phyloP scores from a whole-genome alignment of 495 filamentous ascomycete species.

The Penicillium desertorum region DNA sequence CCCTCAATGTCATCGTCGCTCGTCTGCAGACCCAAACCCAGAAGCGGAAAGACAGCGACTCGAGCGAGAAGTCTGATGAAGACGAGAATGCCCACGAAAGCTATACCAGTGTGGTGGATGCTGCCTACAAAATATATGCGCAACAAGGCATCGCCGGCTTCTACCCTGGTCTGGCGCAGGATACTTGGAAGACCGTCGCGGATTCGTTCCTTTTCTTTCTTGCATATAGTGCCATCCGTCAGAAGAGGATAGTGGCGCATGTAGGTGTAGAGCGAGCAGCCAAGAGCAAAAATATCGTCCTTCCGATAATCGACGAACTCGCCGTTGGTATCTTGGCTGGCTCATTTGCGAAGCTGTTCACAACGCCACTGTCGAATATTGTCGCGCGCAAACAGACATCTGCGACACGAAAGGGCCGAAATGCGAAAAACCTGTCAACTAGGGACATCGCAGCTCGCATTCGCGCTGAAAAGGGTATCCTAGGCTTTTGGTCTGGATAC shows the following conservation, averaged over 20 bases:
- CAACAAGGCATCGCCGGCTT: slow-evolving; percentile 68
- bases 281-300: slow-evolving; percentile 43
- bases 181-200: slow-evolving; percentile 68
- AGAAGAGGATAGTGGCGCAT: slow-evolving; percentile 53
- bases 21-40: slow-evolving; percentile 87
- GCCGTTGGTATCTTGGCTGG: slow-evolving; percentile 75
- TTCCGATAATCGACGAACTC: slow-evolving; percentile 72
- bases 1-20: slow-evolving; percentile 81
- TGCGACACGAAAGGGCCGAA: slow-evolving; percentile 39
- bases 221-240: slow-evolving; percentile 71
- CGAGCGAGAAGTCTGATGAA: slow-evolving; percentile 29
- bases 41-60: slow-evolving; percentile 46
- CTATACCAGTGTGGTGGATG: slow-evolving; percentile 65
- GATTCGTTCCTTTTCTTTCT: slow-evolving; percentile 85
- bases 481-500: slow-evolving; percentile 90
- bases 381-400: slow-evolving; percentile 79
- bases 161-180: slow-evolving; percentile 71
- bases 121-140: slow-evolving; percentile 67
- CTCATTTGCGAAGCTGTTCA: slow-evolving; percentile 72
- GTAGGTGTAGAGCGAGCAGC: slow-evolving; percentile 34
- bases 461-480: slow-evolving; percentile 65
- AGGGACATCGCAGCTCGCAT: slow-evolving; percentile 65
- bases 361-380: slow-evolving; percentile 80
- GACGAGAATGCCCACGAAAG: slow-evolving; percentile 44
- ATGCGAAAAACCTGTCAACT: slow-evolving; percentile 29